Evolutionary conservation across 768 basidiomycete genomes (phyloP), one percentile per base, ranked within the genome.

Genomic region (Panaeolus papilionaceus): DNA sequence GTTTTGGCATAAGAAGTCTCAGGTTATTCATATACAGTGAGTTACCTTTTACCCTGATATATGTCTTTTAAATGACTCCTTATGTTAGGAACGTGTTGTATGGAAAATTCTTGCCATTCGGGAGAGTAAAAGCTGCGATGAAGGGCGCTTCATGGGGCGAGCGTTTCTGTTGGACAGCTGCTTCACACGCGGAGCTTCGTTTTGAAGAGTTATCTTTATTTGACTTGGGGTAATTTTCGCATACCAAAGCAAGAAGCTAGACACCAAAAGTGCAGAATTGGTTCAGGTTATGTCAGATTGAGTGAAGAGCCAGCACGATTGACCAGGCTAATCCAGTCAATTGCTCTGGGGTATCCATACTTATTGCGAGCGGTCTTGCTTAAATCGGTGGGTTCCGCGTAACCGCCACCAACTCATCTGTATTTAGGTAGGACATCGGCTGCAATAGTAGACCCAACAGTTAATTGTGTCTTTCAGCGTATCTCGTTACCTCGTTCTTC

Each of bases 401-500:
- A 51, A 47, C 45, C 7, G 45, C 18, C 18, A 18, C 20, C 47
- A 51, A 26, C 2, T 4, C 8, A 5, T 51, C 47, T 12, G 47
- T 20, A 51, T 23, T 23, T 51, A 23, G 18, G 45, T 16, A 47
- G 47, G 47, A 12, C 12, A 51, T 26, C 47, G 47, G 47, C 9
- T 20, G n/a, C 20, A 51, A 51, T 51, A 51, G 16, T 33, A 33
- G 33, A 33, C 42, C 42, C 47, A n/a, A 51, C 12, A 8, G 7
- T 18, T 51, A 23, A 51, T 23, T 23, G 20, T 23, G 26, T 26
- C 47, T 51, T 26, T 51, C 47, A 23, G 47, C 20, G 26, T 1
- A 51, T 51, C n/a, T 26, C 47, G n/a, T 51, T 51, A 51, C 47
- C 47, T 23, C 23, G 26, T 51, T 51, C 42, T 18, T 47, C 45